Conservation (phyloP, 768 basidiomycete genomes). For the Phaffia australis region DNA sequence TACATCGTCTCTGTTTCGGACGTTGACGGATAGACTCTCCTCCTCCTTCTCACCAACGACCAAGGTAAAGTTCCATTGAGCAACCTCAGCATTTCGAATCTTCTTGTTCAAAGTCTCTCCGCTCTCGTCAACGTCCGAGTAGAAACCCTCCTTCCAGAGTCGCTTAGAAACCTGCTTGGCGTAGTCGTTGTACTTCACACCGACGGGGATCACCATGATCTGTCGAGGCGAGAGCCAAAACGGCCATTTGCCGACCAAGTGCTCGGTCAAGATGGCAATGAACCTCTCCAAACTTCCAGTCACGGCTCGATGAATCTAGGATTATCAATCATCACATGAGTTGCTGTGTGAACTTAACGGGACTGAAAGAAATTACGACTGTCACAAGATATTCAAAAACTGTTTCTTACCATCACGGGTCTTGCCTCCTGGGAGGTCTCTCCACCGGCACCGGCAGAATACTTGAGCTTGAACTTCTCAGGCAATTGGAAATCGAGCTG, state of each 20-base stretch:
- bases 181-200: conserved; percentile 78
- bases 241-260: conserved; percentile 98
- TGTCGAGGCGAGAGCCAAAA: conserved; percentile 99
- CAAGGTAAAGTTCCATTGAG: conserved; percentile 95
- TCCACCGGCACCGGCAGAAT: conserved; percentile 55
- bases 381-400: too few relatives aligned
- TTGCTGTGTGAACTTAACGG: too few relatives aligned
- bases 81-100: conserved; percentile 91
- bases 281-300: conserved; percentile 88
- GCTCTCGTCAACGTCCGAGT: conserved; percentile 82
- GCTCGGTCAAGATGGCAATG: conserved; percentile 93
- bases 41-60: conserved; percentile 93
- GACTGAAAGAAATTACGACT: not conserved
- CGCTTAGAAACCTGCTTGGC: conserved; percentile 66
- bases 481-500: conserved; percentile 99
- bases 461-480: conserved; percentile 87
- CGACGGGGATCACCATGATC: conserved; percentile 86
- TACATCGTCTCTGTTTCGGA: conserved; percentile 87
- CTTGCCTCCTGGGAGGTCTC: conserved; percentile 51
- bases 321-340: not conserved
- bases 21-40: conserved; percentile 75
- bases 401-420: conserved; percentile 60
- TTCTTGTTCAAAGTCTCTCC: conserved; percentile 91
- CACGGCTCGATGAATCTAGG: conserved; percentile 79
- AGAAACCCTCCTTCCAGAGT: conserved; percentile 61